A percentile compares a stretch with the other conserved stretches of the same genome.
Conservation (phyloP, 805 yeast genomes). For the Saccharomyces kudriavzevii region DNA sequence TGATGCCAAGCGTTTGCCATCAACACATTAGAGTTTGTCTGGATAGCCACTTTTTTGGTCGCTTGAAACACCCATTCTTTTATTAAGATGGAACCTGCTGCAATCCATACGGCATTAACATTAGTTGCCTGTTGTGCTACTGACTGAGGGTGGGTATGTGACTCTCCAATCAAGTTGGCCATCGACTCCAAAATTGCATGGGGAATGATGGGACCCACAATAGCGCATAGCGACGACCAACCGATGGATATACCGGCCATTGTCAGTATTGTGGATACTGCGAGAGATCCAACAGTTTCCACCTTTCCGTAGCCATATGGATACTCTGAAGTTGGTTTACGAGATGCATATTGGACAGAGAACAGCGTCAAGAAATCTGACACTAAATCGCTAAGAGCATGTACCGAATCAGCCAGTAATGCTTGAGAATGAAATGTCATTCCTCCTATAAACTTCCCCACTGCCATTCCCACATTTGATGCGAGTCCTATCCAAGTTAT, state of each 20-base stretch:
- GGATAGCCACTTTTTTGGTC: constrained; percentile 70
- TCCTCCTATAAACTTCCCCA: constrained; percentile 83
- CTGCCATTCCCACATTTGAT: constrained; percentile 79
- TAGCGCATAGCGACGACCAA: constrained; percentile 66
- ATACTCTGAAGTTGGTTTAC: constrained; percentile 48
- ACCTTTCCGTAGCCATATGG: constrained; percentile 91
- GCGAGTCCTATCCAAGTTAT: constrained; percentile 87
- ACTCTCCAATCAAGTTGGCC: constrained; percentile 26
- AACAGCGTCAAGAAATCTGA: constrained; percentile 84
- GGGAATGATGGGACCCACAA: constrained; percentile 62
- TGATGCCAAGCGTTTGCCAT: constrained; percentile 99
- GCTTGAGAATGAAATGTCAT: constrained; percentile 91
- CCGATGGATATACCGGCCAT: constrained; percentile 89
- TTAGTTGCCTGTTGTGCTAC: constrained; percentile 42
- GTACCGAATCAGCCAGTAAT: constrained; percentile 87
- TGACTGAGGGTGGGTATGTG: constrained; percentile 35
- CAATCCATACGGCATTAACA: constrained; percentile 94
- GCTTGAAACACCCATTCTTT: constrained; percentile 85
- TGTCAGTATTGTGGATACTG: constrained; percentile 74
- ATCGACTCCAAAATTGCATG: constrained; percentile 48
- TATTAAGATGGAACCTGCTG: constrained; percentile 75
- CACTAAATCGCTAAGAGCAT: constrained; percentile 82
- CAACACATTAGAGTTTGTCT: constrained; percentile 76
- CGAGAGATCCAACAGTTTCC: constrained; percentile 84
- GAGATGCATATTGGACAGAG: constrained; percentile 71